A percentile compares a stretch with the other conserved stretches of the same genome.
These are phyloP conservation scores for Parafenestella ontariensis DNA, from an alignment of 2,329 filamentous ascomycete genomes.

Conservation along the genomic window DNA sequence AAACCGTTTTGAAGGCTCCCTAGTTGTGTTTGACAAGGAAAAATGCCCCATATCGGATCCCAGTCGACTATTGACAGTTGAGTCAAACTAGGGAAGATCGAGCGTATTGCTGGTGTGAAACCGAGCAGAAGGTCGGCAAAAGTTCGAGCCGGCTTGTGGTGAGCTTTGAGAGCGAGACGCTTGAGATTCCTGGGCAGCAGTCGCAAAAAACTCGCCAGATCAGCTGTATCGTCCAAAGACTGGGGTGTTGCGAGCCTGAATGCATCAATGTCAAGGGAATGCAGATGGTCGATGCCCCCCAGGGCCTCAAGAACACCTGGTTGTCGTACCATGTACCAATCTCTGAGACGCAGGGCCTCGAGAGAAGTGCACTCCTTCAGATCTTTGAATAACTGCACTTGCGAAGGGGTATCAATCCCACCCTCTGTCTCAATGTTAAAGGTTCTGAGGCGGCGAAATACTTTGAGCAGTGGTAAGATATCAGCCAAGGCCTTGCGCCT, in stretches of 20 bases:
- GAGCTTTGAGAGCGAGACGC: constrained; percentile 3
- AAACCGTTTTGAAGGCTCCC: background rate
- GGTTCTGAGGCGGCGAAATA: constrained; percentile 1
- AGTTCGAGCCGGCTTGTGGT: background rate
- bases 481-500: background rate
- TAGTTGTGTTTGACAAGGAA: constrained; percentile 5
- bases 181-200: constrained; percentile 4
- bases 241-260: background rate
- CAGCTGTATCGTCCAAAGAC: background rate
- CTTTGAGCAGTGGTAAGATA: background rate
- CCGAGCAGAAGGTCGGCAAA: background rate
- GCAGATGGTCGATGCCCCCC: background rate
- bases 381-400: background rate
- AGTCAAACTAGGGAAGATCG: background rate
- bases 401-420: background rate
- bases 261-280: background rate
- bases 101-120: background rate
- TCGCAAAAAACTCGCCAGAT: background rate
- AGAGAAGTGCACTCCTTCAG: constrained; percentile 4
- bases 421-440: background rate
- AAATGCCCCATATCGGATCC: constrained; percentile 6
- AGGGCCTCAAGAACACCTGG: background rate
- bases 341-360: background rate
- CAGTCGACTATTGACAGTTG: constrained; percentile 1
- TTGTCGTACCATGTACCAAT: background rate